Evolutionary conservation across 805 yeast species (phyloP), one percentile per base, ranked within the genome.

Genomic region (Hagleromyces aurorensis): DNA sequence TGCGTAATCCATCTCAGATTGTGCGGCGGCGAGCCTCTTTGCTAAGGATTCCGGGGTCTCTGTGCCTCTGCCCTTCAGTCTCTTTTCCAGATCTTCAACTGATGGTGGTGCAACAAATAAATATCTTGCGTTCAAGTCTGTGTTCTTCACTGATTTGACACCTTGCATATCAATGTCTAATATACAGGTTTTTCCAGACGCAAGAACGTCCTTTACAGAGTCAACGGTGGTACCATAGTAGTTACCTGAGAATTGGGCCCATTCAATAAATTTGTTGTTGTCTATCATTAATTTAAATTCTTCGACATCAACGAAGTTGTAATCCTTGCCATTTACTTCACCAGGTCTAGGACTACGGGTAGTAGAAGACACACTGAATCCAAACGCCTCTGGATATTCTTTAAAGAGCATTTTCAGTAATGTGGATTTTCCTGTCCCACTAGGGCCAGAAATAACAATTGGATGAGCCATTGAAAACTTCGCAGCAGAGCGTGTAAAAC

Each of bases 91-190:
- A 32, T 68, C 74, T 31, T 84, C 95, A 43, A 86, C 63, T 12
- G 91, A 78, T 17, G 99, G 98, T 19, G 99, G 99, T 22, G 95
- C 79, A 38, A 91, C 58, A 53, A 91, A 91, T 44, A 91, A 63
- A 59, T 57, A 91, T 57, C 87, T 71, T 16, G 98, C 96, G 46
- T 83, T 75, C 48, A 91, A 68, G 43, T 73, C 72, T 11, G 94
- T 74, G 32, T 73, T 62, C 64, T 91, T 91, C 42, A 91, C 96
- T 15, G 85, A 70, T 63, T 82, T 79, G 49, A 91, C 98, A 44
- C 99, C 99, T 65, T 91, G 97, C 96, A 89, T 87, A 70, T 91
- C 99, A 44, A 91, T 91, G 61, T 91, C 99, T 54, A 91, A 69
- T 40, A 91, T 78, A 65, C 97, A 91, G 30, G 78, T 78, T 58